These are phyloP conservation scores for Globisporangium spiculum DNA, from an alignment of 352 stramenopile genomes.

Conservation along the genomic window DNA sequence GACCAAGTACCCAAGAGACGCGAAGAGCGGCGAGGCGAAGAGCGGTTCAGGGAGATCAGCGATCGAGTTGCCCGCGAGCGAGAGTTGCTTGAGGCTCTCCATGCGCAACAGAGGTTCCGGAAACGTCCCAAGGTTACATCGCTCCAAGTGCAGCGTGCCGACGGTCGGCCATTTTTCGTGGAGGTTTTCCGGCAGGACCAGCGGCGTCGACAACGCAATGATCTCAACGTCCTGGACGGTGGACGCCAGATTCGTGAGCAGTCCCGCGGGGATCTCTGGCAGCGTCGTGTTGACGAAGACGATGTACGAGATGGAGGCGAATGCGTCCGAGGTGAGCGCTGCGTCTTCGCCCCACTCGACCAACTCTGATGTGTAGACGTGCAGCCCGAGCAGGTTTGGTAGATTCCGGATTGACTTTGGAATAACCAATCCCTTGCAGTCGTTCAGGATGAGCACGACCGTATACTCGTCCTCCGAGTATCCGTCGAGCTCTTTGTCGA, in stretches of 20 bases:
- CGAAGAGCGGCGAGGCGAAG: background rate
- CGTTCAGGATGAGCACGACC: constrained; percentile 1
- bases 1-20: constrained; percentile 2
- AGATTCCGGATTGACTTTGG: constrained; percentile 5
- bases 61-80: constrained; percentile 7
- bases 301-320: constrained; percentile 10
- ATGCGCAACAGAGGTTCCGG: background rate
- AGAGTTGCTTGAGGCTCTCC: constrained; percentile 2
- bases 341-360: constrained; percentile 6
- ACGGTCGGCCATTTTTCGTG: constrained; percentile 5
- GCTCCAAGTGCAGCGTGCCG: constrained; percentile 1
- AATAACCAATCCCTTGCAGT: background rate
- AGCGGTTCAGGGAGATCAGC: constrained; percentile 1
- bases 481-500: background rate
- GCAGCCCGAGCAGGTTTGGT: constrained; percentile 1
- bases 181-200: background rate
- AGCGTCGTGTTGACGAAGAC: constrained; percentile 4
- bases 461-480: background rate
- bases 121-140: constrained; percentile 2
- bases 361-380: constrained; percentile 9
- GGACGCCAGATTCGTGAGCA: constrained; percentile 11
- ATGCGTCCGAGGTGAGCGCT: constrained; percentile 9
- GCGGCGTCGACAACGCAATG: background rate
- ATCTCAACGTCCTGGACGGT: constrained; percentile 16
- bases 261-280: background rate